Percentiles rank a stretch among this genome's conserved stretches.
phyloP scores from a whole-genome alignment of 345 rosid species.

The Brassica incana region DNA sequence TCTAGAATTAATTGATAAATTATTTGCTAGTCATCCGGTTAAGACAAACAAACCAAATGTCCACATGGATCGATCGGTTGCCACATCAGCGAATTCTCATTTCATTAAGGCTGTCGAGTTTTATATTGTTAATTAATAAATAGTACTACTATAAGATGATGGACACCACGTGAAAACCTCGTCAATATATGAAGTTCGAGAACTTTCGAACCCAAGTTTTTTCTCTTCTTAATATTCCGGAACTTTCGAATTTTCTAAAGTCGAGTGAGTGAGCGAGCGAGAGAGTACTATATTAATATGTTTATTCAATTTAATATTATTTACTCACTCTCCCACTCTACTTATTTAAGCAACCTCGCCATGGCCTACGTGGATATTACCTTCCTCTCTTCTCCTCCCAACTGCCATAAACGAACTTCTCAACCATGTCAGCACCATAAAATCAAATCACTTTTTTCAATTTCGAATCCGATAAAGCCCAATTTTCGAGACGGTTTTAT shows the following conservation, averaged over 20 bases:
- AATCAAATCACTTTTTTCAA: background rate
- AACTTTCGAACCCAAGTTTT: background rate
- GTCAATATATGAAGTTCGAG: background rate
- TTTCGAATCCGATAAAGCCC: background rate
- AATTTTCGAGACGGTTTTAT: background rate
- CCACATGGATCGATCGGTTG: background rate
- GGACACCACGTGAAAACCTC: slow-evolving; percentile 8
- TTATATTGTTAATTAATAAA: background rate
- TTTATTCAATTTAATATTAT: slow-evolving; percentile 23
- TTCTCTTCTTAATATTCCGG: background rate
- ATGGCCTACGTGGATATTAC: slow-evolving; percentile 21
- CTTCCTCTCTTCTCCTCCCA: slow-evolving; percentile 27
- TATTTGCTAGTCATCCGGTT: background rate
- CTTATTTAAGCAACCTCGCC: slow-evolving; percentile 7
- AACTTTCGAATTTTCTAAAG: slow-evolving; percentile 46
- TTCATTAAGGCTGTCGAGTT: background rate
- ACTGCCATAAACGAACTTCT: slow-evolving; percentile 38
- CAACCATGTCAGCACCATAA: background rate
- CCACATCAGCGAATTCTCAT: background rate
- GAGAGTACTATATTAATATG: slow-evolving; percentile 28
- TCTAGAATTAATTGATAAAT: background rate
- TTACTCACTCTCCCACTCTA: background rate
- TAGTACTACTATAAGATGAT: background rate
- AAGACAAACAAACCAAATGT: slow-evolving; percentile 12
- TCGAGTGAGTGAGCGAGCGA: background rate